Evolutionary conservation across 768 basidiomycete species (phyloP).

Genomic region (Leccinum subgranulosum): DNA sequence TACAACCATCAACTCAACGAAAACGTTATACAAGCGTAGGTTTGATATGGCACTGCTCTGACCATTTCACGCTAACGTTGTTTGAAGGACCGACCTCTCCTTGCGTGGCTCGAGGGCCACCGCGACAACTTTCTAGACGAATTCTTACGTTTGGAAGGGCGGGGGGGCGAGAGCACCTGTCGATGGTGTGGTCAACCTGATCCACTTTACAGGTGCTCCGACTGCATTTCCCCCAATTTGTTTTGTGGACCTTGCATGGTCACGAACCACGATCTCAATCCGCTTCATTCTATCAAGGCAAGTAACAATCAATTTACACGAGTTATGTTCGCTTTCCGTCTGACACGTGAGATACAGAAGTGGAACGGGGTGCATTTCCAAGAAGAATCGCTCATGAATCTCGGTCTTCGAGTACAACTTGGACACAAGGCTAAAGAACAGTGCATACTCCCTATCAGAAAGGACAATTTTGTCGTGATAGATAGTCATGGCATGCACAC

Average conservation of each 20-base stretch:
- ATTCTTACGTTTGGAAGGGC: background rate
- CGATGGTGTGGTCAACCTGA: background rate
- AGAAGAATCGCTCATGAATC: background rate
- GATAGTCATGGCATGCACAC: background rate
- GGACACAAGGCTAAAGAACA: background rate
- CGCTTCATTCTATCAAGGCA: background rate
- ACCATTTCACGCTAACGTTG: background rate
- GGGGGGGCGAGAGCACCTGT: background rate
- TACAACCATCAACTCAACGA: background rate
- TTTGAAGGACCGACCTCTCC: background rate
- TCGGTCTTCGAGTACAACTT: background rate
- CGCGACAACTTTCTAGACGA: background rate
- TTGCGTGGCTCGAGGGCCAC: background rate
- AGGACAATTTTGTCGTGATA: background rate
- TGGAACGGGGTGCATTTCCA: background rate
- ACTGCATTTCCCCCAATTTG: background rate
- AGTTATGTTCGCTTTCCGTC: background rate
- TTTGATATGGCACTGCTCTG: background rate
- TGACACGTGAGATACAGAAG: background rate
- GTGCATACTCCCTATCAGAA: background rate
- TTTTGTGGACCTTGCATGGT: background rate
- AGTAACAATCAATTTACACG: background rate
- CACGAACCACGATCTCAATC: background rate
- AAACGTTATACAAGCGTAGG: background rate
- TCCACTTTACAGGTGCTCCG: background rate